Conservation (phyloP, 2,329 filamentous ascomycete genomes). For the Pseudodiploospora longispora region DNA sequence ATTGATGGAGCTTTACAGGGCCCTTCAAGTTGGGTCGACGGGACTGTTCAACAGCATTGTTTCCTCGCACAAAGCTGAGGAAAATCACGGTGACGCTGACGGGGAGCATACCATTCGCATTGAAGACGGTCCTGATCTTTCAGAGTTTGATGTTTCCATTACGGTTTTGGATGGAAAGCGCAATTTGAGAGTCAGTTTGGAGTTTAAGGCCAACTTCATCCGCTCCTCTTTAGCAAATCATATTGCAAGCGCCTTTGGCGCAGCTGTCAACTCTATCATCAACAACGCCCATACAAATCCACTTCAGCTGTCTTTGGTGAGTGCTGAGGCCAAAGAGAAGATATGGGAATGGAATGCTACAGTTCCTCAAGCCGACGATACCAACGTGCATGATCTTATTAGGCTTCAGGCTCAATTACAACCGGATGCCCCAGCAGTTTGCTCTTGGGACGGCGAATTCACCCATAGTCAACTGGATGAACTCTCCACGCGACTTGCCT, state of each 20-base stretch:
- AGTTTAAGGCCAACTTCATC: not conserved
- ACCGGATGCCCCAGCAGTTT: conserved; percentile 8
- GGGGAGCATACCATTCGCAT: not conserved
- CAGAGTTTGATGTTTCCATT: conserved; percentile 1
- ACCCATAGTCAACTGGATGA: conserved; percentile 13
- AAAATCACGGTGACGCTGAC: too few relatives aligned
- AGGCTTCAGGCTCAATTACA: not conserved
- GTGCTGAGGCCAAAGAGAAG: not conserved
- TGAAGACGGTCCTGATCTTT: not conserved
- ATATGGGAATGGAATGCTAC: conserved; percentile 12
- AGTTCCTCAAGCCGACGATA: conserved; percentile 5
- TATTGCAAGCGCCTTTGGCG: not conserved
- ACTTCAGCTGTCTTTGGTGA: not conserved
- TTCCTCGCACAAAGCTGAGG: not conserved
- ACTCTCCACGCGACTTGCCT: conserved; percentile 10
- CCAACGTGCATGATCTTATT: conserved; percentile 11
- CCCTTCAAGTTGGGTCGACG: not conserved
- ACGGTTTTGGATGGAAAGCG: not conserved
- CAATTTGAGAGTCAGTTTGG: not conserved
- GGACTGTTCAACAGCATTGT: conserved; percentile 4
- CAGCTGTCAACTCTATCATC: not conserved
- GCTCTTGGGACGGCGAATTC: conserved; percentile 12
- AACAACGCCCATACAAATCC: not conserved
- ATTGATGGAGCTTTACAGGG: conserved; percentile 20
- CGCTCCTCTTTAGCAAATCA: not conserved